Percentiles rank a stretch among this genome's conserved stretches.
phyloP scores from a whole-genome alignment of 2,329 filamentous ascomycete genomes.

The Dothistroma septosporum region DNA sequence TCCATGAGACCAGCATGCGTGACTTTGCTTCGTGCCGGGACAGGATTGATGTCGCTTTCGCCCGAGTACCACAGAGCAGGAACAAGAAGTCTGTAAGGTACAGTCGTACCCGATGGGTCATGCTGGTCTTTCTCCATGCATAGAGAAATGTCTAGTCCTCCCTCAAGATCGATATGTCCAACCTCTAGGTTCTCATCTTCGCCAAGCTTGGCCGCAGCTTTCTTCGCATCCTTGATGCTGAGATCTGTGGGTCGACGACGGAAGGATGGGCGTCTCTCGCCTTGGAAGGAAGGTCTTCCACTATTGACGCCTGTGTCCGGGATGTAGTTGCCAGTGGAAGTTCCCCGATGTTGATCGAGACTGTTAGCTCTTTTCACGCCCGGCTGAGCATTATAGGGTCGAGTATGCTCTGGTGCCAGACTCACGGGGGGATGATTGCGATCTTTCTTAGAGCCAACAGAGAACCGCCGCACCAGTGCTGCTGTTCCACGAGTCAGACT shows the following conservation, averaged over 20 bases:
- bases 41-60: slow-evolving; percentile 26
- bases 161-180: slow-evolving; percentile 67
- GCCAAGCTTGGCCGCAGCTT: slow-evolving; percentile 43
- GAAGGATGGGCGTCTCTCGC: slow-evolving; percentile 36
- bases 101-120: slow-evolving; percentile 83
- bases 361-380: slow-evolving; percentile 25
- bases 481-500: slow-evolving; percentile 35
- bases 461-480: slow-evolving; percentile 42
- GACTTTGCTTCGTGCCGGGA: slow-evolving; percentile 18
- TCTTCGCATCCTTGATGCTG: slow-evolving; percentile 38
- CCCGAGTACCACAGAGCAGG: slow-evolving; percentile 61
- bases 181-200: slow-evolving; percentile 55
- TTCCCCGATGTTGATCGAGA: slow-evolving; percentile 13
- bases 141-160: slow-evolving; percentile 78
- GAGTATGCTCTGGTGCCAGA: slow-evolving; percentile 19
- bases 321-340: slow-evolving; percentile 8
- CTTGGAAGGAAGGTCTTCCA: not conserved
- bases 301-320: not conserved
- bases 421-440: slow-evolving; percentile 10
- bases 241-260: slow-evolving; percentile 44
- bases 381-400: slow-evolving; percentile 18
- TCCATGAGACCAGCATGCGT: slow-evolving; percentile 23
- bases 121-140: slow-evolving; percentile 84
- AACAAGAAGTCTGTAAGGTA: slow-evolving; percentile 80
- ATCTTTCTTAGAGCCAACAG: slow-evolving; percentile 28